Percentiles rank a stretch among this genome's conserved stretches.
Evolutionary conservation across 768 basidiomycete genomes (phyloP).

Genomic region (Tephrocybe sp.): DNA sequence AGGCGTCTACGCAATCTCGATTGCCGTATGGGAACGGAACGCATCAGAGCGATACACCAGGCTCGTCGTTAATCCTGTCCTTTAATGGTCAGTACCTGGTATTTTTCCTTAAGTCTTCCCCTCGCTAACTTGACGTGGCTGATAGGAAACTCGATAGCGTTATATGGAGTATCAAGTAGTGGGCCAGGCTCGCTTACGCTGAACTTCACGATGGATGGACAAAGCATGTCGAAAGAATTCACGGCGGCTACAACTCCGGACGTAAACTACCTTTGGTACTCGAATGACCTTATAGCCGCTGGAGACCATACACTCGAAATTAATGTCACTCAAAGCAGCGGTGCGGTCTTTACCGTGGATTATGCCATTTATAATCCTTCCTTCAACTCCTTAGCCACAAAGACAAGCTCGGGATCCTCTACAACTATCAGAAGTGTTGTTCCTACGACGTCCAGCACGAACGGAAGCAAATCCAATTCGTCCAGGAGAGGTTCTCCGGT

Average conservation of each 20-base stretch:
- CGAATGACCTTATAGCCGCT: neutral
- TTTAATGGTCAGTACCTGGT: neutral
- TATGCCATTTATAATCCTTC: neutral
- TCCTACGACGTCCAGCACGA: neutral
- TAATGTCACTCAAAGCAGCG: neutral
- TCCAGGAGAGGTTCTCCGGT: neutral
- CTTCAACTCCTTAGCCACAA: neutral
- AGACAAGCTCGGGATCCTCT: neutral
- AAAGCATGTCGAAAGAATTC: neutral
- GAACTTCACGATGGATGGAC: neutral
- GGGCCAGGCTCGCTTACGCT: neutral
- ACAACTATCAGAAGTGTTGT: too few relatives aligned
- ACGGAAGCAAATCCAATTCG: too few relatives aligned
- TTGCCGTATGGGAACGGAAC: neutral
- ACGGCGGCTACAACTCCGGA: neutral
- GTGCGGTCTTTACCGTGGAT: neutral
- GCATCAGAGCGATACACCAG: neutral
- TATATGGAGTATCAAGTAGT: neutral
- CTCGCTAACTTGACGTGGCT: neutral
- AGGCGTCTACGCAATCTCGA: neutral
- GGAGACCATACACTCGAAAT: neutral
- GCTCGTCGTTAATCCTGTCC: neutral
- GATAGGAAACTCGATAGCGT: neutral
- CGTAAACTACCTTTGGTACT: neutral
- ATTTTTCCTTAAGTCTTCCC: neutral